Conservation (phyloP, 1,139 yeast genomes). For the Yamadazyma triangularis region DNA sequence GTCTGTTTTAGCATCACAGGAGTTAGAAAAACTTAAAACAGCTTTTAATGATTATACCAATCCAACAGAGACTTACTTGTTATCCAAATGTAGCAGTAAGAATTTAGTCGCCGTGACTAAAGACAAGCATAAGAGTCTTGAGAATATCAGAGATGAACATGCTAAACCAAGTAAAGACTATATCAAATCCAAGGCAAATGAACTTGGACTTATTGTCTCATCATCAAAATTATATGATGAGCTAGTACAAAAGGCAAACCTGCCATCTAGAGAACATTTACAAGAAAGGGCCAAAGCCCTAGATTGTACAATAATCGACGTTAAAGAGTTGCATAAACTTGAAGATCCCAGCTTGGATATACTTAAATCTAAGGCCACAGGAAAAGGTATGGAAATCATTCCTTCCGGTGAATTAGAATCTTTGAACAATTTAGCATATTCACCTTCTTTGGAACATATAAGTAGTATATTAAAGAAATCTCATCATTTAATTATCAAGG, state of each 20-base stretch:
- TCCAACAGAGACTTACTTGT: slow-evolving; percentile 28
- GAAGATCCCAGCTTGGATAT: slow-evolving; percentile 17
- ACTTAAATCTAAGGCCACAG: slow-evolving; percentile 8
- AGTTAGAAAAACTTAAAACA: slow-evolving; percentile 1
- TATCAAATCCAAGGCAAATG: slow-evolving; percentile 26
- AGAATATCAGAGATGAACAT: slow-evolving; percentile 21
- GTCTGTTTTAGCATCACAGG: neutral
- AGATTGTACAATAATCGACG: slow-evolving; percentile 16
- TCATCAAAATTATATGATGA: slow-evolving; percentile 26
- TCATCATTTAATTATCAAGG: slow-evolving; percentile 14
- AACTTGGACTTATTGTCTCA: slow-evolving; percentile 28
- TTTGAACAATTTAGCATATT: slow-evolving; percentile 8
- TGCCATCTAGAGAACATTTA: slow-evolving; percentile 22
- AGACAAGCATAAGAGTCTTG: slow-evolving; percentile 18
- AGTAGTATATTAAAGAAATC: slow-evolving; percentile 12
- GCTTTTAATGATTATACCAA: slow-evolving; percentile 7
- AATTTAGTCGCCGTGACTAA: slow-evolving; percentile 22
- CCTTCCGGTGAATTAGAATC: slow-evolving; percentile 3
- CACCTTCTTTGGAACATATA: slow-evolving; percentile 20
- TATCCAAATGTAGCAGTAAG: slow-evolving; percentile 20
- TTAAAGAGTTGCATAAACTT: slow-evolving; percentile 12
- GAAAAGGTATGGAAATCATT: slow-evolving; percentile 6
- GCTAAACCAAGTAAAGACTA: slow-evolving; percentile 24
- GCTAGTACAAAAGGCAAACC: slow-evolving; percentile 17
- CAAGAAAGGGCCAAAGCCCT: slow-evolving; percentile 21